Conservation (phyloP, 768 basidiomycete species). For the Xerocomus spinulosus region DNA sequence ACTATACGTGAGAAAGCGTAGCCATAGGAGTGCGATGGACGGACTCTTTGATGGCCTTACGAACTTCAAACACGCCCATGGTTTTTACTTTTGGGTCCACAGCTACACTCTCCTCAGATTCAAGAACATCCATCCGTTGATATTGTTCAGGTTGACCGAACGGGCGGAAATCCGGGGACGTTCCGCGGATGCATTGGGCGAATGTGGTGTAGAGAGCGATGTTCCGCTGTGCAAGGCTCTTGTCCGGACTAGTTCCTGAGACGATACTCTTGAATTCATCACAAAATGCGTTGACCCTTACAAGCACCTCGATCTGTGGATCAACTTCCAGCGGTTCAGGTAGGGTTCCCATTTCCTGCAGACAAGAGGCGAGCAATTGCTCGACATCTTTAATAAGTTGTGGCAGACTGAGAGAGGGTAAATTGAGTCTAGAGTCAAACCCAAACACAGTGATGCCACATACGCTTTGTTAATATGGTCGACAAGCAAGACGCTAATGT, state of each 20-base stretch:
- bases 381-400: conserved; percentile 38
- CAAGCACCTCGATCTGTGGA: conserved; percentile 43
- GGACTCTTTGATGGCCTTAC: conserved; percentile 33
- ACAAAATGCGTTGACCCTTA: conserved; percentile 43
- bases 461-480: conserved; percentile 51
- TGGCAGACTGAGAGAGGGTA: conserved; percentile 40
- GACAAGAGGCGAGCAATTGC: conserved; percentile 34
- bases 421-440: conserved; percentile 3
- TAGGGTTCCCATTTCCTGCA: conserved; percentile 33
- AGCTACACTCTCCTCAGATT: not conserved
- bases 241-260: conserved; percentile 31
- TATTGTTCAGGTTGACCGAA: conserved; percentile 16
- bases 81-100: conserved; percentile 5
- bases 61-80: conserved; percentile 33
- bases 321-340: conserved; percentile 38
- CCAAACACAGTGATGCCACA: conserved; percentile 12
- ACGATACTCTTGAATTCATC: conserved; percentile 32
- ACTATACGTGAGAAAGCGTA: not conserved
- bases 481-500: conserved; percentile 50
- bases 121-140: conserved; percentile 7
- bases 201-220: conserved; percentile 32
- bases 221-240: conserved; percentile 35
- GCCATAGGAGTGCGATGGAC: conserved; percentile 2
- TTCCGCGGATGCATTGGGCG: conserved; percentile 33
- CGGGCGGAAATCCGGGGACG: conserved; percentile 41